phyloP scores from a whole-genome alignment of 2,329 filamentous ascomycete species.

The Teratosphaeria nubilosa region DNA sequence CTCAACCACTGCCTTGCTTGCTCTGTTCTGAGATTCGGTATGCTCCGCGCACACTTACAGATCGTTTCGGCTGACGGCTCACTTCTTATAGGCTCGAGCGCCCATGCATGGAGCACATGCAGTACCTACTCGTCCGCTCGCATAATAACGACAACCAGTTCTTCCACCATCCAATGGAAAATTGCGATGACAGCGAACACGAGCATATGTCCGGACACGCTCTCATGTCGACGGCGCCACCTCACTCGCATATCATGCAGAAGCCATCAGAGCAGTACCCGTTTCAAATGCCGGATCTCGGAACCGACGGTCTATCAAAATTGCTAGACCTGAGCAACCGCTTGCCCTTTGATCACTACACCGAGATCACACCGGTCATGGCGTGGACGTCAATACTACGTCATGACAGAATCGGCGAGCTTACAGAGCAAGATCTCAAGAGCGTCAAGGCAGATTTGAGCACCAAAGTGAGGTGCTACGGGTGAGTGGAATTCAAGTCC shows the following conservation, averaged over 20 bases:
- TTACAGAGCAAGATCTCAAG: constrained; percentile 60
- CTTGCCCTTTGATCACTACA: constrained; percentile 60
- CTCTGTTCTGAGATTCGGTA: constrained; percentile 3
- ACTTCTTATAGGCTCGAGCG: constrained; percentile 61
- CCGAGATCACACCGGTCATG: constrained; percentile 91
- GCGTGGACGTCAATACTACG: constrained; percentile 73
- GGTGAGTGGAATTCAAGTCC: constrained; percentile 47
- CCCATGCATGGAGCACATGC: constrained; percentile 86
- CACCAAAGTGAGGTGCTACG: constrained; percentile 82
- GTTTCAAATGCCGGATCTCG: constrained; percentile 61
- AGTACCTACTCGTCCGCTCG: constrained; percentile 58
- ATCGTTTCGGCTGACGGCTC: constrained; percentile 12
- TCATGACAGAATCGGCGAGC: constrained; percentile 57
- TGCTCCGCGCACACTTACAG: constrained; percentile 6
- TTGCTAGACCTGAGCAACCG: constrained; percentile 75
- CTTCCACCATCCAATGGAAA: constrained; percentile 28
- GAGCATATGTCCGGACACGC: constrained; percentile 69
- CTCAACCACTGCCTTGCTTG: background rate
- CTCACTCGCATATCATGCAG: constrained; percentile 50
- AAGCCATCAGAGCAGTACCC: constrained; percentile 48
- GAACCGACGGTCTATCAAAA: constrained; percentile 65
- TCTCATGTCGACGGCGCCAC: constrained; percentile 85
- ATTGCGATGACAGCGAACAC: constrained; percentile 43
- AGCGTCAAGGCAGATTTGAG: constrained; percentile 63
- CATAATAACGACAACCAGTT: constrained; percentile 33